Conservation (phyloP, 225 moss, liverwort and hornwort species). For the Straminergon stramineum region DNA sequence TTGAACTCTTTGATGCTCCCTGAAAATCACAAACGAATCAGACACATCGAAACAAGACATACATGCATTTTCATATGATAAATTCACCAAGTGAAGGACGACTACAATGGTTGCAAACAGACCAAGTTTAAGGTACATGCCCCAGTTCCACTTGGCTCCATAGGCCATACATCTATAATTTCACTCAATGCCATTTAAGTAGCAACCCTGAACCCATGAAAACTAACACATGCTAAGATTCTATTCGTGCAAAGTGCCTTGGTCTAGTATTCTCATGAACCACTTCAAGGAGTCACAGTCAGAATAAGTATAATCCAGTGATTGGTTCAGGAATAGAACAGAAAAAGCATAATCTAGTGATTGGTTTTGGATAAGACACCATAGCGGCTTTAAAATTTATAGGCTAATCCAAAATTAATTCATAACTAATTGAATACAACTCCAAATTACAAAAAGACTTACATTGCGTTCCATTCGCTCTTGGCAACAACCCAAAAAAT, state of each 20-base stretch:
- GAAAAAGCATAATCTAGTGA: neutral
- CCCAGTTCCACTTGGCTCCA: neutral
- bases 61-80: neutral
- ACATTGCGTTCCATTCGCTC: neutral
- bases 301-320: neutral
- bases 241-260: neutral
- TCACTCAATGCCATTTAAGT: neutral
- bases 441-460: neutral
- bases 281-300: neutral
- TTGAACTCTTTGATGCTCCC: conserved; percentile 88
- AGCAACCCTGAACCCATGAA: neutral
- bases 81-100: neutral
- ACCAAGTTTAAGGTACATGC: neutral
- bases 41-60: neutral
- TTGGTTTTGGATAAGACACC: neutral
- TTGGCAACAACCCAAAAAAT: neutral
- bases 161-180: neutral
- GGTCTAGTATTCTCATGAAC: neutral
- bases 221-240: neutral
- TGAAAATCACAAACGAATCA: conserved; percentile 20
- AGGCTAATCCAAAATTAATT: neutral
- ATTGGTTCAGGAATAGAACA: neutral
- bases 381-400: neutral
- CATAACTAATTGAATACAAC: neutral
- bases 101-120: neutral